Conservation (phyloP, 2,329 filamentous ascomycete genomes). For the Alternaria sp. region DNA sequence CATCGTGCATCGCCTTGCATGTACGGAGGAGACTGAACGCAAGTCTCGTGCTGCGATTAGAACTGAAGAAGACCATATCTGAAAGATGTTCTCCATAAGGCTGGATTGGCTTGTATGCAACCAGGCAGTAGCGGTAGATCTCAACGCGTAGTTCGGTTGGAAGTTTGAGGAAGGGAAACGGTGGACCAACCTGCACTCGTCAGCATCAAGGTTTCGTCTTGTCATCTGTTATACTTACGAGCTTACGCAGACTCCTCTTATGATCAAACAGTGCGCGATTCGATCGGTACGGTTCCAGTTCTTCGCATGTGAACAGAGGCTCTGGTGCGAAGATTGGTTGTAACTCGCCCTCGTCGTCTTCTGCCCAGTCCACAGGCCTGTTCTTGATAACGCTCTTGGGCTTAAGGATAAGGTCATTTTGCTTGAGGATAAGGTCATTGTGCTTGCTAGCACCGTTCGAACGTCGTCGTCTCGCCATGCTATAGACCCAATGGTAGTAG, state of each 20-base stretch:
- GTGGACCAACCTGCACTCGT: not conserved
- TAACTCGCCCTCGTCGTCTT: not conserved
- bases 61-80: no score
- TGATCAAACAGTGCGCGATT: not conserved
- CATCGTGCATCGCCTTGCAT: not conserved
- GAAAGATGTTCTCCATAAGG: no score
- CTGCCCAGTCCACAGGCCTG: not conserved
- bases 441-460: not conserved
- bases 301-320: not conserved
- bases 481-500: not conserved
- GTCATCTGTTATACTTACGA: not conserved
- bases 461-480: not conserved
- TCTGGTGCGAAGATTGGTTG: not conserved
- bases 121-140: not conserved
- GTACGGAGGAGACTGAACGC: not conserved
- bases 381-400: not conserved
- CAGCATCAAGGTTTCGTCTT: accelerated
- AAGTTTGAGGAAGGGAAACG: not conserved
- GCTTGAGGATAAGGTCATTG: no score
- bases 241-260: not conserved
- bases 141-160: not conserved
- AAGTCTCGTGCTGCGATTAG: not conserved
- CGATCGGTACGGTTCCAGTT: not conserved
- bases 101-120: no score
- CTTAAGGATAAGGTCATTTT: not conserved